phyloP scores from a whole-genome alignment of 345 rosid genomes.

The Pistacia vera region DNA sequence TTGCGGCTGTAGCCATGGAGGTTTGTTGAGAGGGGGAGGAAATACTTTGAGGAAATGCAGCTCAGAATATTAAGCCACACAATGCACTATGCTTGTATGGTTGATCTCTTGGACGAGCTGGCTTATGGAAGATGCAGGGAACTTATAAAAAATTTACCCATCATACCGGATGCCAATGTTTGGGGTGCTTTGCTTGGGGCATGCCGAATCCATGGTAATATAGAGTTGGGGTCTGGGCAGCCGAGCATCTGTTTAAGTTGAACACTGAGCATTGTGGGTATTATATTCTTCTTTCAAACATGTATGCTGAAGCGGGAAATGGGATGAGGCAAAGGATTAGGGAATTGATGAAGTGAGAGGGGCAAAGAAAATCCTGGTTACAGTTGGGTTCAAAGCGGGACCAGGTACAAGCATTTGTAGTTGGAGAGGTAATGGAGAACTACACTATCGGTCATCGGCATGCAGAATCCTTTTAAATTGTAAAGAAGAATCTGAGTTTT shows the following conservation, averaged over 20 bases:
- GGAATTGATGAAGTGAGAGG: constrained; percentile 49
- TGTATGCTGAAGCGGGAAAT: constrained; percentile 54
- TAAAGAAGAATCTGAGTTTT: neutral
- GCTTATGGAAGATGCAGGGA: constrained; percentile 41
- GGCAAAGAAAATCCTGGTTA: constrained; percentile 50
- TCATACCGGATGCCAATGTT: constrained; percentile 41
- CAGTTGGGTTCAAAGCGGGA: constrained; percentile 57
- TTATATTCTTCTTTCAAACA: constrained; percentile 47
- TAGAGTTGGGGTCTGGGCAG: constrained; percentile 59
- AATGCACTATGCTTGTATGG: constrained; percentile 61
- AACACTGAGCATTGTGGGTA: constrained; percentile 56
- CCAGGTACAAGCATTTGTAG: constrained; percentile 38
- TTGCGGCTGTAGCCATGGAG: constrained; percentile 60
- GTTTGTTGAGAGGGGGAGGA: constrained; percentile 44
- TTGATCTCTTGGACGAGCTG: constrained; percentile 62
- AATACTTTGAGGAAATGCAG: constrained; percentile 45
- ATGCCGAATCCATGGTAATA: constrained; percentile 44
- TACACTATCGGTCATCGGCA: constrained; percentile 18
- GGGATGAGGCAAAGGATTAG: constrained; percentile 58
- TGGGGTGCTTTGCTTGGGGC: constrained; percentile 66
- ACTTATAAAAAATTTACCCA: constrained; percentile 33
- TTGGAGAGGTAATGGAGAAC: constrained; percentile 32
- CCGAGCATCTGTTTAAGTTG: constrained; percentile 48
- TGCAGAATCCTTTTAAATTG: constrained; percentile 18
- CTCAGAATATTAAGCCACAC: constrained; percentile 33